Percentiles rank a stretch among this genome's conserved stretches.
phyloP scores from a whole-genome alignment of 2,329 filamentous ascomycete genomes.

The Hortaea sp. region DNA sequence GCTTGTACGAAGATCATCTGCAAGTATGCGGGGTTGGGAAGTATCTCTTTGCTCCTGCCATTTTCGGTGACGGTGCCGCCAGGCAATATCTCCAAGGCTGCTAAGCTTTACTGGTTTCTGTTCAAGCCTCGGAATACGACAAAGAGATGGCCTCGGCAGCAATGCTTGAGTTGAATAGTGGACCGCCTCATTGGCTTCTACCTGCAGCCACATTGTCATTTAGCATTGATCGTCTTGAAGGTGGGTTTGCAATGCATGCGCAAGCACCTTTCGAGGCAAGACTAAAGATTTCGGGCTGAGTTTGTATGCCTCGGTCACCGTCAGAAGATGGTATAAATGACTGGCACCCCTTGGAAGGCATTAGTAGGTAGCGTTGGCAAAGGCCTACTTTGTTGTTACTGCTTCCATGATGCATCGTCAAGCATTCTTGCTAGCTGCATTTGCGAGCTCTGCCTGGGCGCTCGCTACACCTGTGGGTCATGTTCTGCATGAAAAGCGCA shows the following conservation, averaged over 20 bases:
- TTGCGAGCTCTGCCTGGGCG: background rate
- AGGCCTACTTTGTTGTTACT: background rate
- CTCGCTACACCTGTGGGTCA: conserved; percentile 17
- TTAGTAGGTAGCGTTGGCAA: background rate
- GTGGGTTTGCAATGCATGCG: background rate
- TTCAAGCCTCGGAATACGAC: background rate
- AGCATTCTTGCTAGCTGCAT: background rate
- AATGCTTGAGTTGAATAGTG: background rate
- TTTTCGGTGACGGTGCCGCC: background rate
- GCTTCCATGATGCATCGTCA: background rate
- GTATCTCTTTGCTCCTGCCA: background rate
- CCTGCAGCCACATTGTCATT: too few species aligned
- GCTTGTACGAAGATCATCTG: background rate
- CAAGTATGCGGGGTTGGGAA: background rate
- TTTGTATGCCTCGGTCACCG: background rate
- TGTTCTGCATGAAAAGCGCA: conserved; percentile 35
- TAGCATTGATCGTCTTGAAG: background rate
- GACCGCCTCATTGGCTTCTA: background rate
- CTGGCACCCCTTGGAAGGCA: background rate
- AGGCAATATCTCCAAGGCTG: background rate
- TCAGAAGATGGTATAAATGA: background rate
- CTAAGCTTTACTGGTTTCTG: background rate
- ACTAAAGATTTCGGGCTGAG: background rate
- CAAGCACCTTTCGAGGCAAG: background rate
- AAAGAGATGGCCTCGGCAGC: background rate